Evolutionary conservation across 148 eudicot species (phyloP).

Genomic region (Dianthus caryophyllus): DNA sequence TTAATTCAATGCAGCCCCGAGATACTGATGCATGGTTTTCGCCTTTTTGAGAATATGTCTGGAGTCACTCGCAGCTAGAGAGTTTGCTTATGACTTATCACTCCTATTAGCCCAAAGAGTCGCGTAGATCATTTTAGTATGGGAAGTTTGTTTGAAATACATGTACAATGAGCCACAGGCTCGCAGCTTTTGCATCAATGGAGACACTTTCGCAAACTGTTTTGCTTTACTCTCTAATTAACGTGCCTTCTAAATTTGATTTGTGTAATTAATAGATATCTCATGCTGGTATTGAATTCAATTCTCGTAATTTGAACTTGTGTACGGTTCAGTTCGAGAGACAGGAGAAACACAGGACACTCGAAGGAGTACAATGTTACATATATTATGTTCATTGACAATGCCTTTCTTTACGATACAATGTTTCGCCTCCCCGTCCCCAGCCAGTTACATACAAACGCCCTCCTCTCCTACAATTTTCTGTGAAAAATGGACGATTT

Average conservation of each 20-base stretch:
- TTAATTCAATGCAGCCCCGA: slow-evolving; percentile 60
- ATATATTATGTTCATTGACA: slow-evolving; percentile 13
- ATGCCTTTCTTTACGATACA: slow-evolving; percentile 13
- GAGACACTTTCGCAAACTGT: too few relatives aligned
- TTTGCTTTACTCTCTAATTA: too few relatives aligned
- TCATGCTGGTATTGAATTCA: too few relatives aligned
- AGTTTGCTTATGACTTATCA: not conserved
- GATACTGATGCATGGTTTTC: slow-evolving; percentile 33
- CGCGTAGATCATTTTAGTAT: not conserved
- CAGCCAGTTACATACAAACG: slow-evolving; percentile 30
- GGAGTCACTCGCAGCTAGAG: not conserved
- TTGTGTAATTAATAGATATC: too few relatives aligned
- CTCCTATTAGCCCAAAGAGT: not conserved
- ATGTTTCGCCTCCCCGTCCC: not conserved
- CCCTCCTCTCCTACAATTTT: slow-evolving; percentile 5
- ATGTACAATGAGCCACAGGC: slow-evolving; percentile 1
- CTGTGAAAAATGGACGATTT: slow-evolving; percentile 11
- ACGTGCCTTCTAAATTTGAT: too few relatives aligned
- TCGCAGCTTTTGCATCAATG: not conserved
- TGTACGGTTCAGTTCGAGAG: not conserved
- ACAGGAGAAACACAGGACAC: not conserved
- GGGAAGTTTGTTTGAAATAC: not conserved
- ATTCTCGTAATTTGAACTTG: too few relatives aligned
- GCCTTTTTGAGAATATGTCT: not conserved
- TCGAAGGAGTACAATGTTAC: not conserved